Evolutionary conservation across 2,329 filamentous ascomycete genomes (phyloP).

Genomic region (Cercospora sp.): DNA sequence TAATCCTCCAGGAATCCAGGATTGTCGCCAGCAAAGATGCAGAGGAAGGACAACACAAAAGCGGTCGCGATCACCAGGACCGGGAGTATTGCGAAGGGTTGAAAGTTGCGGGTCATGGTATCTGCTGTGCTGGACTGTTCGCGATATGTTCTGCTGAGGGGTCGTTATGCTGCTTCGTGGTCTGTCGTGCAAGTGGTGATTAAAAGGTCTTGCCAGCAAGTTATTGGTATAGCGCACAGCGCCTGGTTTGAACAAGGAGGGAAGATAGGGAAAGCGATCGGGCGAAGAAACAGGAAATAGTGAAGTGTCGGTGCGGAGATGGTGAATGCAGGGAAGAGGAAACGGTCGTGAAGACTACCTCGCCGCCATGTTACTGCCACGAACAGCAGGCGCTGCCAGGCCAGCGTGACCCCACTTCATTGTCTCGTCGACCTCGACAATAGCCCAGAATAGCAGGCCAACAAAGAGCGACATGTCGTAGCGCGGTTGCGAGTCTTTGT

Average conservation of each 20-base stretch:
- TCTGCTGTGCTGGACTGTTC: not conserved
- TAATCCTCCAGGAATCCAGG: constrained; percentile 57
- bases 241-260: not conserved
- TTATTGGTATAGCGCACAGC: constrained; percentile 6
- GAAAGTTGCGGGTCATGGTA: constrained; percentile 19
- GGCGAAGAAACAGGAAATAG: constrained; percentile 3
- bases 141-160: not conserved
- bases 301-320: constrained; percentile 2
- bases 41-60: constrained; percentile 60
- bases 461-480: constrained; percentile 4
- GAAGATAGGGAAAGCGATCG: not conserved
- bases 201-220: constrained; percentile 13
- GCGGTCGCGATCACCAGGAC: constrained; percentile 51
- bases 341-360: not conserved
- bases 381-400: not conserved
- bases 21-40: constrained; percentile 62
- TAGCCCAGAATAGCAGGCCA: constrained; percentile 8
- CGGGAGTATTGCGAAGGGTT: constrained; percentile 29
- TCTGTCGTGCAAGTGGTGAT: not conserved
- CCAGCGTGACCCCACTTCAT: constrained; percentile 1
- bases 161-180: not conserved
- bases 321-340: constrained; percentile 11
- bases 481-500: constrained; percentile 11
- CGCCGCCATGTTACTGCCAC: not conserved
- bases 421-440: not conserved